Evolutionary conservation across 352 stramenopile genomes (phyloP).

Genomic region (Globisporangium acanthophoron): DNA sequence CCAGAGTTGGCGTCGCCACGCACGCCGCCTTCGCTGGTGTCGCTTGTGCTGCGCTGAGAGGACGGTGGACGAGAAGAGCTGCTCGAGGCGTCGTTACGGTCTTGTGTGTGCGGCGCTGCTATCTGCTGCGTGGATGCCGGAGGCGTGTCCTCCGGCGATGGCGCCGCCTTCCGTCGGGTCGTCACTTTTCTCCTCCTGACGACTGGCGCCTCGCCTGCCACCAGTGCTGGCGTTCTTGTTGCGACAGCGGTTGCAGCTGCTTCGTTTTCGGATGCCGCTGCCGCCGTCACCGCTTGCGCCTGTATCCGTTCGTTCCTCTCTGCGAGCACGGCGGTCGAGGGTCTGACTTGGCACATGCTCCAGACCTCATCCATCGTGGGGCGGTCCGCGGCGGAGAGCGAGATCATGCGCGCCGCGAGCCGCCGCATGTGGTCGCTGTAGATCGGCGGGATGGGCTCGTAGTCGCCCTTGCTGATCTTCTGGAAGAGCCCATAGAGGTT

Average conservation of each 20-base stretch:
- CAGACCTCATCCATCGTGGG: conserved; percentile 67
- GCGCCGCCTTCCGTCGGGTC: conserved; percentile 1
- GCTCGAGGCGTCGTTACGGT: conserved; percentile 11
- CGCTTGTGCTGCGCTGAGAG: conserved; percentile 18
- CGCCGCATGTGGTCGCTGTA: conserved; percentile 59
- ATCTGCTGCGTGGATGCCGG: conserved; percentile 1
- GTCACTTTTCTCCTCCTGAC: conserved; percentile 2
- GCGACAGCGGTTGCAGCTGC: background rate
- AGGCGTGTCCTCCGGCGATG: conserved; percentile 1
- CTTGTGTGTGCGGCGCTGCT: conserved; percentile 5
- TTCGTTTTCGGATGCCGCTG: background rate
- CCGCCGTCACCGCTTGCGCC: background rate
- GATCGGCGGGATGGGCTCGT: conserved; percentile 46
- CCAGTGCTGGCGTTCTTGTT: background rate
- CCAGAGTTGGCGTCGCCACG: conserved; percentile 17
- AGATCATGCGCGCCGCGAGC: conserved; percentile 72
- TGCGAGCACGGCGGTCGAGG: conserved; percentile 13
- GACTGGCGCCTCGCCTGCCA: background rate
- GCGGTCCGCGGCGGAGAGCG: conserved; percentile 45
- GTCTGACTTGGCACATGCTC: conserved; percentile 34
- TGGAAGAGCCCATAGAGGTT: conserved; percentile 90
- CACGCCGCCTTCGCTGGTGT: conserved; percentile 6
- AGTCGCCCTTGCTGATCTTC: conserved; percentile 89
- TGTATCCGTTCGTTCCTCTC: conserved; percentile 10
- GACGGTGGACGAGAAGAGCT: conserved; percentile 24